Percentiles rank a stretch among this genome's conserved stretches.
Conservation (phyloP, 805 yeast genomes). For the Geotrichum ghanense region DNA sequence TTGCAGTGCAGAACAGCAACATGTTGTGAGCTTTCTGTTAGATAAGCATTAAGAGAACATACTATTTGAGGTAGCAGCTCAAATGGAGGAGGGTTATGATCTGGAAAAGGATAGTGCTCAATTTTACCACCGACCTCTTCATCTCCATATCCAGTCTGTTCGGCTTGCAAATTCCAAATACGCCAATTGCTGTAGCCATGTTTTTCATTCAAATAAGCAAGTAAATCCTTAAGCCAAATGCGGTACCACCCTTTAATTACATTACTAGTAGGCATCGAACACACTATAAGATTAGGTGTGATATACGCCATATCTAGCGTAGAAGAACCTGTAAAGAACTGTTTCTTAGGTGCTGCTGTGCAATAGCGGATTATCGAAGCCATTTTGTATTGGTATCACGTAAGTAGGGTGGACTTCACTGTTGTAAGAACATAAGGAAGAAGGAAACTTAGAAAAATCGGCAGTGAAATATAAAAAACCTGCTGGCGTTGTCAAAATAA, state of each 20-base stretch:
- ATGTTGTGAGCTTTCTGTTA: constrained; percentile 26
- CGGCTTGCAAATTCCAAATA: constrained; percentile 62
- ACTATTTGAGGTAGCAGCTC: constrained; percentile 34
- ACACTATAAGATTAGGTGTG: constrained; percentile 52
- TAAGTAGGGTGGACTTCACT: no score
- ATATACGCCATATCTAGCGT: constrained; percentile 57
- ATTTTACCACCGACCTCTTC: constrained; percentile 28
- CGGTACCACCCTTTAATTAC: constrained; percentile 36
- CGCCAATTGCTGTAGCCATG: constrained; percentile 51
- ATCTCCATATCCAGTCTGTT: constrained; percentile 32
- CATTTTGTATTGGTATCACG: no score
- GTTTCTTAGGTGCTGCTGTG: constrained; percentile 22
- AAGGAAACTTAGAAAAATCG: no score
- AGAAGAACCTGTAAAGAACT: constrained; percentile 20
- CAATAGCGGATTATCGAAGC: constrained; percentile 18
- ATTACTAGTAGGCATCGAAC: constrained; percentile 59
- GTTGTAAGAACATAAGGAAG: no score
- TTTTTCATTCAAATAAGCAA: constrained; percentile 32
- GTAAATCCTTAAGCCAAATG: constrained; percentile 40
- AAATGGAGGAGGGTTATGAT: constrained; percentile 69
- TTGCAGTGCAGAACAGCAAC: constrained; percentile 76
- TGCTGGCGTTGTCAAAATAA: no score
- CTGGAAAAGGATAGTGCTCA: constrained; percentile 48
- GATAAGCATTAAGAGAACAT: constrained; percentile 33
- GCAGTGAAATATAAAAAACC: no score